Base-by-base conservation (phyloP, 306 rosid species). In the Sechiopsis laciniata region DNA sequence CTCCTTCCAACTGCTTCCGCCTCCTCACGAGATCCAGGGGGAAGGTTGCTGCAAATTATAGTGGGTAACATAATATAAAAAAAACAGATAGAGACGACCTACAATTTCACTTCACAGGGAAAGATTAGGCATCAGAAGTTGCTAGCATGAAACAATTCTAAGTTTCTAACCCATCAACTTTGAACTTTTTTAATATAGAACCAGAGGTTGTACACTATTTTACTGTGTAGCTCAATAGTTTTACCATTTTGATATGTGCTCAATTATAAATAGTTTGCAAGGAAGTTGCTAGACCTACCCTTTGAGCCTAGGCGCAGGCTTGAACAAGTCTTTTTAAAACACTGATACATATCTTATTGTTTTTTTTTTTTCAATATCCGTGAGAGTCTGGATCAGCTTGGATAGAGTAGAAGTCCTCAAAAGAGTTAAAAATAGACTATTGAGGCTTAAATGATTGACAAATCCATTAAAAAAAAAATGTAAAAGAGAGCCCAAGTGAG, bases 1-100 rank as follows among this genome's bases (percentile, higher is more conserved):
- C 99, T 46, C 99, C 99, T 77, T 95, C 99, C 88, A 95, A 79
- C 78, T 95, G 99, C 83, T 89, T 95, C 69, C 99, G 81, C 55
- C 99, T 87, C 68, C 99, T 88, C 79, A 95, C 97, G 66, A 95
- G 96, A 82, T 95, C 99, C 89, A 95, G 75, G 13, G 99, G 99
- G 80, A 91, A 95, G 21, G 99, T 95, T 70, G 95, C 97, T 91
- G 95, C 97, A 89, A 21, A 76, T 65, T 71, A 77, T 35, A 80
- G 60, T 32, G 29, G 51, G 78, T 55, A 79, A 73, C 19, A 77
- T 29, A 50, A 84, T 83, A 62, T 83, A 62, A 78, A n/a, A n/a
- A 24, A 53, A 52, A n/a, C 32, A 72, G 56, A 20, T 67, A 68
- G 73, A 46, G 40, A 20, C 10, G 40, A 13, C 55, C 73, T 68